These are phyloP conservation scores for Fusarium vanettenii DNA, from an alignment of 2,329 filamentous ascomycete species.

Conservation along the genomic window DNA sequence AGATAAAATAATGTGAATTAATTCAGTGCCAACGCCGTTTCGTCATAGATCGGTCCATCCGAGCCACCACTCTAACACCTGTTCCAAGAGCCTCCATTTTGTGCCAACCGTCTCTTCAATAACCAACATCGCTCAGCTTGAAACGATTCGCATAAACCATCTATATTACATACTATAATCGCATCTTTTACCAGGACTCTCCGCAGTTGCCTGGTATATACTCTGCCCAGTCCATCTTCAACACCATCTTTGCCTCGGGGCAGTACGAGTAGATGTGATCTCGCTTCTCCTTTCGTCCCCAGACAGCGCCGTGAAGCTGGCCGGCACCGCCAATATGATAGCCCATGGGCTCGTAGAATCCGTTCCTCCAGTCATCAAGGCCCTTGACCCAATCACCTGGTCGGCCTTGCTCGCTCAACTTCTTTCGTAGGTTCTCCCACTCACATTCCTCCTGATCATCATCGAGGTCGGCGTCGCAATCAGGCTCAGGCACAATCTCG, in stretches of 20 bases:
- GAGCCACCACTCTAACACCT: not conserved
- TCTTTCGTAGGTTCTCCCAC: not conserved
- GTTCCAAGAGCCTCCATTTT: not conserved
- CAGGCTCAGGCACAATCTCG: constrained; percentile 1
- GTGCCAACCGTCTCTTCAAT: not conserved
- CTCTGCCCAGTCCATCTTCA: constrained; percentile 65
- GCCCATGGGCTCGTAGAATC: constrained; percentile 68
- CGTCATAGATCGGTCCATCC: not conserved
- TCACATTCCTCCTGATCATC: not conserved
- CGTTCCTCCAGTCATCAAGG: constrained; percentile 62
- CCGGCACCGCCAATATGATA: constrained; percentile 66
- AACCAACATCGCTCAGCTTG: not conserved
- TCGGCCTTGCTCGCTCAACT: not conserved
- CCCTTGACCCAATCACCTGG: constrained; percentile 52
- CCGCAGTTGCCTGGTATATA: constrained; percentile 62
- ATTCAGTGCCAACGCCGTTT: not conserved
- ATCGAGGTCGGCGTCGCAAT: not conserved
- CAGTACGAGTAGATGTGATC: constrained; percentile 66
- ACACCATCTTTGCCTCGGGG: constrained; percentile 68
- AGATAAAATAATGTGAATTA: not conserved
- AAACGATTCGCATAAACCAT: not conserved
- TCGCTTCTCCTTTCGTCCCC: constrained; percentile 58
- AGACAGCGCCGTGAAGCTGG: constrained; percentile 58
- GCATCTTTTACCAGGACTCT: not conserved
- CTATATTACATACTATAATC: not conserved